These are phyloP conservation scores for Blastobotrys muscicola DNA, from an alignment of 805 yeast species.

Conservation along the genomic window DNA sequence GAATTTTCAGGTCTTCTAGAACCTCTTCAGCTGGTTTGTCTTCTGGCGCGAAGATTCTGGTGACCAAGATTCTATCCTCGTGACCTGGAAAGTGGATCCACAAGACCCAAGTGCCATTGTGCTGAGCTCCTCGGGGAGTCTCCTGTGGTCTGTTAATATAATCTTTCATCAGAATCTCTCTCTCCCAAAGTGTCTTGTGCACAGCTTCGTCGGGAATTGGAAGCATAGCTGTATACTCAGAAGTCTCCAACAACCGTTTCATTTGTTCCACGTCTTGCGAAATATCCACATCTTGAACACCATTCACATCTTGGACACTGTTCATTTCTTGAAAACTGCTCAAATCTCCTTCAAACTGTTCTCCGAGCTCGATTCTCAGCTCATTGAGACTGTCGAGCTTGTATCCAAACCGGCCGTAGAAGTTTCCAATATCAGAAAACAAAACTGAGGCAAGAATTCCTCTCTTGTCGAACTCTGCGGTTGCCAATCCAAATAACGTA, in stretches of 20 bases:
- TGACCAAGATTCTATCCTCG: conserved; percentile 12
- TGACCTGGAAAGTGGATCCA: conserved; percentile 20
- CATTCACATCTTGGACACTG: too few species aligned
- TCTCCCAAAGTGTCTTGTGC: conserved; percentile 14
- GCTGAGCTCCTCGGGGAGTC: conserved; percentile 17
- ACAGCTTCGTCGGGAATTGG: conserved; percentile 14
- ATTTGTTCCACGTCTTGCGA: not conserved
- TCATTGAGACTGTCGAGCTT: conserved; percentile 11
- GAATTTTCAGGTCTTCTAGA: too few species aligned
- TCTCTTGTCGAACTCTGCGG: conserved; percentile 8
- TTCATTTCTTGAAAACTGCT: too few species aligned
- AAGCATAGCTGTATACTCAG: conserved; percentile 13
- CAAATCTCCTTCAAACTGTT: conserved; percentile 3
- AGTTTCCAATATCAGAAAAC: conserved; percentile 68
- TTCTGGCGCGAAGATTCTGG: conserved; percentile 11
- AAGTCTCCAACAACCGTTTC: conserved; percentile 2
- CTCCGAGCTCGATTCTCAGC: conserved; percentile 1
- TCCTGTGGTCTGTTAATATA: conserved; percentile 1
- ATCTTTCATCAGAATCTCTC: conserved; percentile 9
- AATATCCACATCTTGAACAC: too few species aligned
- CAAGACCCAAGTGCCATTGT: conserved; percentile 17
- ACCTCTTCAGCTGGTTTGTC: conserved; percentile 17
- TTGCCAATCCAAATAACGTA: conserved; percentile 31
- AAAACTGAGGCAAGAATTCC: conserved; percentile 29
- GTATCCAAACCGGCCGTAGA: conserved; percentile 52